Conservation (phyloP, 306 rosid genomes). For the Rosa multiflora region DNA sequence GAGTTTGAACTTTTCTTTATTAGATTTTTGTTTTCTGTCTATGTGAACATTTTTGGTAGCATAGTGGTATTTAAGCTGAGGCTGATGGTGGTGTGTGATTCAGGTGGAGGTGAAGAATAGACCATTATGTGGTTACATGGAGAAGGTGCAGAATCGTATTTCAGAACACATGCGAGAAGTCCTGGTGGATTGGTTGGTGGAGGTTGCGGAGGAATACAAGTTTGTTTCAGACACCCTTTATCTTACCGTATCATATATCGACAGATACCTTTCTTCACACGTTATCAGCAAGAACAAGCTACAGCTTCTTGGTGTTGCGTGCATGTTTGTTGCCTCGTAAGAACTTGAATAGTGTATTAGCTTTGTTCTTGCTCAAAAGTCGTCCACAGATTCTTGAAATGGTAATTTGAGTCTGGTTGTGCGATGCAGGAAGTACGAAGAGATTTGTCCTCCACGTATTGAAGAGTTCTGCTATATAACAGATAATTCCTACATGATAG, state of each 20-base stretch:
- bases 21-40: not conserved
- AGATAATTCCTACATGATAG: constrained; percentile 38
- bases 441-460: constrained; percentile 37
- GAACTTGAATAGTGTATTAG: not conserved
- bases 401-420: constrained; percentile 9
- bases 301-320: constrained; percentile 50
- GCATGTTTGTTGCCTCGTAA: constrained; percentile 48
- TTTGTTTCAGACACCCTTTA: constrained; percentile 42
- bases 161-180: constrained; percentile 30
- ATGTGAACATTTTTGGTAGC: not conserved
- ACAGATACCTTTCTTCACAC: constrained; percentile 39
- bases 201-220: constrained; percentile 43
- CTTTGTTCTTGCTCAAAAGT: not conserved
- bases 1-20: not conserved
- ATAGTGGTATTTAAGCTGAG: not conserved
- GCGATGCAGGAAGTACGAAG: constrained; percentile 42
- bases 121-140: constrained; percentile 18
- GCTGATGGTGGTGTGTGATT: constrained; percentile 17
- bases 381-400: not conserved
- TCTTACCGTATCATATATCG: constrained; percentile 38
- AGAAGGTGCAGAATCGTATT: constrained; percentile 25
- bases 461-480: constrained; percentile 50
- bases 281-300: constrained; percentile 28
- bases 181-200: constrained; percentile 49
- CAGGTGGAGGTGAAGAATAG: constrained; percentile 37